phyloP scores from a whole-genome alignment of 75 land plant species.

The Larix kaempferi region DNA sequence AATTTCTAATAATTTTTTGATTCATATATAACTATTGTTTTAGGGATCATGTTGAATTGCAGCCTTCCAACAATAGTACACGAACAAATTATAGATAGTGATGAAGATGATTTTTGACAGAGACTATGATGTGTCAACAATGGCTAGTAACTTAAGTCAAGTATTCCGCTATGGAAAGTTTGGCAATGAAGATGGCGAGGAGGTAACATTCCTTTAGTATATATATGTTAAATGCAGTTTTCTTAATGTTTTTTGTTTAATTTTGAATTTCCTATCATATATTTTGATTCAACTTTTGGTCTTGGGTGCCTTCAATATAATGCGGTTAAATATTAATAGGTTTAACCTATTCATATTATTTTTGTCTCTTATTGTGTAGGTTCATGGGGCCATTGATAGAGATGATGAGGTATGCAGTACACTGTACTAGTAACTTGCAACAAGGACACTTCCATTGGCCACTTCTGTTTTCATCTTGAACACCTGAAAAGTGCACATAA shows the following conservation, averaged over 20 bases:
- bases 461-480: not conserved
- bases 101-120: constrained; percentile 94
- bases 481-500: not conserved
- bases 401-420: constrained; percentile 82
- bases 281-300: not conserved
- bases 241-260: not conserved
- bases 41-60: constrained; percentile 7
- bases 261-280: not conserved
- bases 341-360: not conserved
- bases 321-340: not conserved
- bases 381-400: constrained; percentile 74
- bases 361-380: constrained; percentile 32
- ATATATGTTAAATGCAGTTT: not conserved
- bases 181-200: constrained; percentile 74
- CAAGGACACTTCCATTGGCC: not conserved
- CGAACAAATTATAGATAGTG: constrained; percentile 81
- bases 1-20: not conserved
- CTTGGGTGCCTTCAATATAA: not conserved
- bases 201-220: constrained; percentile 35
- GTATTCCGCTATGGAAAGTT: constrained; percentile 82
- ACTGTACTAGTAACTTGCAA: not conserved
- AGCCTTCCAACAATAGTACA: constrained; percentile 89
- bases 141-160: constrained; percentile 88
- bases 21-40: not conserved
- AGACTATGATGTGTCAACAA: constrained; percentile 89